These are phyloP conservation scores for Tricharina praecox DNA, from an alignment of 495 filamentous ascomycete genomes.

Conservation along the genomic window DNA sequence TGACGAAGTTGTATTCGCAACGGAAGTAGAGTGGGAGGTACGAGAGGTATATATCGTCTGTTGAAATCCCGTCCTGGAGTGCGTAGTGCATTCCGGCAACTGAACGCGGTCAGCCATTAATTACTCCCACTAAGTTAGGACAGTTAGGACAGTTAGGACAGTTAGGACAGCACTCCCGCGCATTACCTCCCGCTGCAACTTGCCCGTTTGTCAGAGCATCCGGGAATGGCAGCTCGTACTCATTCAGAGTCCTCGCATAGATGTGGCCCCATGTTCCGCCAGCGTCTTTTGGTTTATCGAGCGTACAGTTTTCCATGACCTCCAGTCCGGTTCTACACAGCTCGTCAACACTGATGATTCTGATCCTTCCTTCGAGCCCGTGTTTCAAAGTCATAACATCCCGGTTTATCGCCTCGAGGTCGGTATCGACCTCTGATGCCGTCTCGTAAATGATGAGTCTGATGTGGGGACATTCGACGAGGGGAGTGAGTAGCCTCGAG, in stretches of 20 bases:
- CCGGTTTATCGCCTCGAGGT: constrained; percentile 7
- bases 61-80: constrained; percentile 1
- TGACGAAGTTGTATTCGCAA: constrained; percentile 17
- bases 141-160: too few relatives aligned
- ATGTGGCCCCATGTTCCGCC: constrained; percentile 14
- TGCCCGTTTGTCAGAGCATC: constrained; percentile 11
- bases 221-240: constrained; percentile 2
- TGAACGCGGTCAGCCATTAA: too few relatives aligned
- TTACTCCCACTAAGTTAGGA: too few relatives aligned
- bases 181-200: constrained; percentile 12
- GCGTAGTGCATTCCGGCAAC: constrained; percentile 11
- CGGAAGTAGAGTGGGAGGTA: constrained; percentile 17
- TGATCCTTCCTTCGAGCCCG: neutral
- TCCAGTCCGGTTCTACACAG: constrained; percentile 2
- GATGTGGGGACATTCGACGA: constrained; percentile 15
- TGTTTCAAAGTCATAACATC: constrained; percentile 5
- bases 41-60: constrained; percentile 18
- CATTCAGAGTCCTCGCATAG: constrained; percentile 12
- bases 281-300: neutral
- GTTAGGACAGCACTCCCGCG: too few relatives aligned
- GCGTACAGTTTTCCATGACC: neutral
- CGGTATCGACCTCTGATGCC: constrained; percentile 8
- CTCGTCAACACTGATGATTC: constrained; percentile 8
- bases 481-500: constrained; percentile 2
- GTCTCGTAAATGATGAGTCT: constrained; percentile 12